A percentile compares a stretch with the other conserved stretches of the same genome.
Conservation (phyloP, 306 rosid species). For the Ormosia emarginata region DNA sequence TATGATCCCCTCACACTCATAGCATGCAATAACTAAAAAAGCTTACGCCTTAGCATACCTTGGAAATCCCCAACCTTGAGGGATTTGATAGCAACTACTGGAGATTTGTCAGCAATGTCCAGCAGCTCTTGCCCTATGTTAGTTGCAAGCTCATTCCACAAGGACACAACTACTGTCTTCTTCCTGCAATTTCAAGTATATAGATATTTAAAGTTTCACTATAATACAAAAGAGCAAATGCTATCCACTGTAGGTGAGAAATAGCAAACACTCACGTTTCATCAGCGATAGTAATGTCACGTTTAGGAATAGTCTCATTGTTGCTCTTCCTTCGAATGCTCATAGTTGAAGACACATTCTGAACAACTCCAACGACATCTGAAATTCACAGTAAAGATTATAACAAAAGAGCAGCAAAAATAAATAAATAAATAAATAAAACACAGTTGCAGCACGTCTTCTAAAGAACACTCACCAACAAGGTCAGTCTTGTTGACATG, state of each 20-base stretch:
- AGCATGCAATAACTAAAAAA: neutral
- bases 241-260: neutral
- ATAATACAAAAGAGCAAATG: neutral
- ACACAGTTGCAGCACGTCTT: neutral
- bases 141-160: constrained; percentile 95
- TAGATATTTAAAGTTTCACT: neutral
- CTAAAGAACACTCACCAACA: constrained; percentile 59
- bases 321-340: constrained; percentile 80
- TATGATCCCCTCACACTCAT: neutral
- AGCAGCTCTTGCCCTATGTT: constrained; percentile 71
- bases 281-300: constrained; percentile 94
- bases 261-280: constrained; percentile 51
- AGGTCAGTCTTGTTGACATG: constrained; percentile 64
- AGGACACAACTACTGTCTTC: constrained; percentile 80
- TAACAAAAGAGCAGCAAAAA: neutral
- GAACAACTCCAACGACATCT: constrained; percentile 92
- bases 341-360: constrained; percentile 79
- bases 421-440: no score
- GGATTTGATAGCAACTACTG: constrained; percentile 77
- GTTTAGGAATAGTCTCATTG: constrained; percentile 79
- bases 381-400: neutral
- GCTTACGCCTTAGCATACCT: constrained; percentile 38
- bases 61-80: constrained; percentile 90
- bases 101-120: constrained; percentile 62
- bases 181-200: constrained; percentile 47